A percentile compares a stretch with the other conserved stretches of the same genome.
Conservation (phyloP, 176 grass and related monocot genomes). For the Alloteropsis semialata region DNA sequence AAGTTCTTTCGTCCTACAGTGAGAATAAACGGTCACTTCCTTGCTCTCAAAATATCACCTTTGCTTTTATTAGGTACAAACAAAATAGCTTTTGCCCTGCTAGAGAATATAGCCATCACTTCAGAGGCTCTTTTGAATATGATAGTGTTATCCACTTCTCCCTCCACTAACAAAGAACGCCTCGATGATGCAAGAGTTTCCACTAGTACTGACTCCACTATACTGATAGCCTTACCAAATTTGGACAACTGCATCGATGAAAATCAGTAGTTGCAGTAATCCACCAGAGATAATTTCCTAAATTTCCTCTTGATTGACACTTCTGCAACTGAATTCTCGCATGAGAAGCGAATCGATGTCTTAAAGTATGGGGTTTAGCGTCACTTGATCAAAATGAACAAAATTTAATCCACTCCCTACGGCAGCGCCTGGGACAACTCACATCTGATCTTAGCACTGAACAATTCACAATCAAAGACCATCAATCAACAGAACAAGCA, state of each 20-base stretch:
- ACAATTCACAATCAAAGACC: background rate
- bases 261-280: background rate
- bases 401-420: background rate
- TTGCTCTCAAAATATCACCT: background rate
- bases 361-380: background rate
- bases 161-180: background rate
- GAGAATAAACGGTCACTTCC: background rate
- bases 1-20: background rate
- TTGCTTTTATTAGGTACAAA: slow-evolving; percentile 22
- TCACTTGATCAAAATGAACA: background rate
- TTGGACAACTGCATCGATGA: background rate
- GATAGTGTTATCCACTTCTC: background rate
- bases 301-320: background rate
- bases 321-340: background rate
- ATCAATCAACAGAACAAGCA: slow-evolving; percentile 16
- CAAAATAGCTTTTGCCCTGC: slow-evolving; percentile 16
- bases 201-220: background rate
- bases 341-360: background rate
- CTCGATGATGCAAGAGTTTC: background rate
- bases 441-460: background rate
- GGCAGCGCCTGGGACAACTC: background rate
- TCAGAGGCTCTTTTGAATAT: background rate
- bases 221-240: background rate
- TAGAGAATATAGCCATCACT: background rate
- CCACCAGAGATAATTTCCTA: background rate